Conservation (phyloP, 441 rosid species). For the Populus hybrid region DNA sequence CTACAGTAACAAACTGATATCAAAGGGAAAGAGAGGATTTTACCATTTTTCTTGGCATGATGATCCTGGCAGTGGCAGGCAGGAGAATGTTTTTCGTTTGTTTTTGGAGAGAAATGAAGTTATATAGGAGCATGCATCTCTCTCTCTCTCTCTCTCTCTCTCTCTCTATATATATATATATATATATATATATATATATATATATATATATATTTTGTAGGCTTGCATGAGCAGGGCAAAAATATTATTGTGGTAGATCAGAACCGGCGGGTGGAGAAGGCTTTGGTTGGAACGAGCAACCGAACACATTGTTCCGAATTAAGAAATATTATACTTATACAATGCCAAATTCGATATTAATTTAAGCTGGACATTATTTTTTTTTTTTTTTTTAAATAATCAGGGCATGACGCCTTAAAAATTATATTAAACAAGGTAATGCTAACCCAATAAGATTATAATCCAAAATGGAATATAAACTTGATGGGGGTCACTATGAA, state of each 20-base stretch:
- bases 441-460: no score
- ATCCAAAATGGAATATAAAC: no score
- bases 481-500: no score
- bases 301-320: background rate
- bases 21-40: background rate
- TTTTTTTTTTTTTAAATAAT: no score
- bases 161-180: no score
- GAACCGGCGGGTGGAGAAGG: background rate
- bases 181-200: background rate
- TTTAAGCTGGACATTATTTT: background rate
- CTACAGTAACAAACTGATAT: background rate
- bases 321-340: background rate
- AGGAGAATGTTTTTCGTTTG: background rate
- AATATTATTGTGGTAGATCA: background rate
- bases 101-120: background rate
- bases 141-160: no score
- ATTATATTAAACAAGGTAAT: no score
- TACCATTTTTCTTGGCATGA: background rate
- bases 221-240: background rate
- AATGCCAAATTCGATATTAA: background rate
- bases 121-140: background rate
- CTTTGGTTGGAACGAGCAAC: constrained; percentile 25
- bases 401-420: no score
- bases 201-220: background rate
- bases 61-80: background rate